A percentile compares a stretch with the other conserved stretches of the same genome.
Evolutionary conservation across 2,329 filamentous ascomycete genomes (phyloP).

Genomic region (Cadophora sp.): DNA sequence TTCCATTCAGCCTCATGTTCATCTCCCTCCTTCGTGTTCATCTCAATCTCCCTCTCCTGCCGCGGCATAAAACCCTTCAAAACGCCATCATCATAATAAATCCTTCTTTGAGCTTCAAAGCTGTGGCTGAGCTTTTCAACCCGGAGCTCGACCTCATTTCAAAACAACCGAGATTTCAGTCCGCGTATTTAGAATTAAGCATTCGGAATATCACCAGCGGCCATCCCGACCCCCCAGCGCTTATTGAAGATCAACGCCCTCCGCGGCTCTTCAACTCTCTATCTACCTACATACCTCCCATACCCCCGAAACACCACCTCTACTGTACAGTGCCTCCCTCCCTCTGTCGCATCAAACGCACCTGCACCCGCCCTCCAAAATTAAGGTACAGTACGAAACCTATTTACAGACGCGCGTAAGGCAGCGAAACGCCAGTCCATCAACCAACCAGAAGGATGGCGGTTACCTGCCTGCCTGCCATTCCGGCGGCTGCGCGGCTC

Average conservation of each 20-base stretch:
- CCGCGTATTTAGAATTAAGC: not conserved
- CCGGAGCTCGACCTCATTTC: not conserved
- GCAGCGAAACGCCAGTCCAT: conserved; percentile 11
- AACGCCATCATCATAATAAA: not conserved
- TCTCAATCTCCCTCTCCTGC: conserved; percentile 10
- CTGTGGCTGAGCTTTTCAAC: conserved; percentile 9
- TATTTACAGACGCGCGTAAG: conserved; percentile 7
- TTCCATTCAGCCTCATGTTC: not conserved
- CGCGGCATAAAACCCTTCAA: not conserved
- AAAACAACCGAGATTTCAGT: not conserved
- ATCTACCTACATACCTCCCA: not conserved
- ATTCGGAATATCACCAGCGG: not conserved
- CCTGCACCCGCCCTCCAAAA: too few relatives aligned
- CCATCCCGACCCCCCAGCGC: conserved; percentile 12
- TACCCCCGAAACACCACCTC: not conserved
- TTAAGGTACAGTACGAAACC: not conserved
- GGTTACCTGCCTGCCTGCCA: conserved; percentile 10
- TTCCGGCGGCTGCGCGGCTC: conserved; percentile 12
- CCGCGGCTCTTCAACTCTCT: conserved; percentile 1
- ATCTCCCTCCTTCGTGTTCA: not conserved
- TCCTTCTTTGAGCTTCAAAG: not conserved
- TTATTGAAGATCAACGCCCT: not conserved
- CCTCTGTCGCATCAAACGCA: conserved; percentile 9
- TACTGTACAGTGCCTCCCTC: not conserved
- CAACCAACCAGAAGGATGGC: conserved; percentile 6